A percentile compares a stretch with the other conserved stretches of the same genome.
These are phyloP conservation scores for Sporisorium iseilematis-ciliati DNA, from an alignment of 1,284 basidiomycete genomes.

Conservation along the genomic window DNA sequence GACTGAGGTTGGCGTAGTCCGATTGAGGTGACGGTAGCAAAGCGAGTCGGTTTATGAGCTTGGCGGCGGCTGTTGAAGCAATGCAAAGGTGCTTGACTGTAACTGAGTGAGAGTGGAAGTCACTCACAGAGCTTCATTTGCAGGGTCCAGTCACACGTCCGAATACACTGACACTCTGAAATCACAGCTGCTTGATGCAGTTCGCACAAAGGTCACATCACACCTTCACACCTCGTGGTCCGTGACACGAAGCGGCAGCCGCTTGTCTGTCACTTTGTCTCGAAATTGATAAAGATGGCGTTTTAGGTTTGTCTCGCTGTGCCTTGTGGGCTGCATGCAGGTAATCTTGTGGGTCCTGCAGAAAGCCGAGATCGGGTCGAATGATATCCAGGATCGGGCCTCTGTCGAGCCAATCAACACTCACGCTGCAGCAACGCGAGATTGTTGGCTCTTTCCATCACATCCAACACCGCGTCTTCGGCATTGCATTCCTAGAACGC, in stretches of 20 bases:
- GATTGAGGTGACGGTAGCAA: not conserved
- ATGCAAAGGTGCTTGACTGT: not conserved
- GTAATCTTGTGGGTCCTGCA: not conserved
- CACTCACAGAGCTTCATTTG: not conserved
- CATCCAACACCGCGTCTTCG: conserved; percentile 22
- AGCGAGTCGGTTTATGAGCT: not conserved
- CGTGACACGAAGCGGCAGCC: conserved; percentile 3
- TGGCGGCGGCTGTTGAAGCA: not conserved
- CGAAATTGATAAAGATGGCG: not conserved
- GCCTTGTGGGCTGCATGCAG: not conserved
- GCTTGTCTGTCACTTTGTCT: not conserved
- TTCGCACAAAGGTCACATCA: too few relatives aligned
- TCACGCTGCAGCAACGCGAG: conserved; percentile 5
- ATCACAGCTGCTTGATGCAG: not conserved
- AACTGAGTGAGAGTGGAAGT: not conserved
- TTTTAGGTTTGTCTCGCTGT: conserved; percentile 3
- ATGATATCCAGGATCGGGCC: not conserved
- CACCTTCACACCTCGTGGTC: conserved; percentile 3
- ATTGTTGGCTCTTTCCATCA: conserved; percentile 15
- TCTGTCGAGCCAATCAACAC: conserved; percentile 7
- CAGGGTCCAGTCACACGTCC: conserved; percentile 9
- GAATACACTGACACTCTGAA: not conserved
- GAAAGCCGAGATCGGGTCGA: conserved; percentile 5
- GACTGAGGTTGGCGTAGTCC: not conserved
- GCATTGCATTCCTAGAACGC: not conserved